Base-by-base conservation (phyloP, 2,329 filamentous ascomycete species). In the Colletotrichum destructivum region DNA sequence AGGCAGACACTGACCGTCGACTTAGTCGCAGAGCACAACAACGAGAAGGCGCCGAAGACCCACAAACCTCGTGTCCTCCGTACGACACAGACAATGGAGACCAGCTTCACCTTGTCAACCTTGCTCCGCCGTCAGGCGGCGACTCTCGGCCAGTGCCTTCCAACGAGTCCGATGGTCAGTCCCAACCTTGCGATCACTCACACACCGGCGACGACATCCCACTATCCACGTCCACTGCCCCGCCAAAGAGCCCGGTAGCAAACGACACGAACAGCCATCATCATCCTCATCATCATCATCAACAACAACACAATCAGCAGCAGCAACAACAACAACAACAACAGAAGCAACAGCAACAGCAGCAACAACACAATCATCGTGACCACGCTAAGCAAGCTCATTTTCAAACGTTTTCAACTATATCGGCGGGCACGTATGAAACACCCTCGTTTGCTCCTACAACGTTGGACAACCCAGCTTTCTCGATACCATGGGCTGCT, bases 11-110 rank as follows among this genome's bases (percentile, higher is more conserved):
- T 59, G 18, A 73, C 64, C 23, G 2, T 21, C 3, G 2, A 62
- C 35, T 38, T 16, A 82, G 80, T 62, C 78, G 78, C 44, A 77
- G 77, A 71, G 66, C 75, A 40, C 79, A 79, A 60, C 73, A 72
- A 51, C 52, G 73, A 51, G 78, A 80, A 23, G 75, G 73, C 18
- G 75, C 71, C 26, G 77, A 80, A n/a, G 76, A 76, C 62, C 66
- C 73, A 57, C 73, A 79, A 55, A 71, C 74, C 7, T 78, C 79
- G 13, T 77, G 78, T 64, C 78, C 80, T 8, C 77, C 78, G 0
- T 78, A 80, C 49, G 61, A 78, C 16, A 61, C 74, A 6, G 74
- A 79, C 15, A 74, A 76, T n/a, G 75, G 71, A 51, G 70, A 74
- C 23, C 75, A 79, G 62, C 73, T 69, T 23, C 76, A 71, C 16